These are phyloP conservation scores for Aquanectria penicillioides DNA, from an alignment of 2,329 filamentous ascomycete genomes.

Conservation along the genomic window DNA sequence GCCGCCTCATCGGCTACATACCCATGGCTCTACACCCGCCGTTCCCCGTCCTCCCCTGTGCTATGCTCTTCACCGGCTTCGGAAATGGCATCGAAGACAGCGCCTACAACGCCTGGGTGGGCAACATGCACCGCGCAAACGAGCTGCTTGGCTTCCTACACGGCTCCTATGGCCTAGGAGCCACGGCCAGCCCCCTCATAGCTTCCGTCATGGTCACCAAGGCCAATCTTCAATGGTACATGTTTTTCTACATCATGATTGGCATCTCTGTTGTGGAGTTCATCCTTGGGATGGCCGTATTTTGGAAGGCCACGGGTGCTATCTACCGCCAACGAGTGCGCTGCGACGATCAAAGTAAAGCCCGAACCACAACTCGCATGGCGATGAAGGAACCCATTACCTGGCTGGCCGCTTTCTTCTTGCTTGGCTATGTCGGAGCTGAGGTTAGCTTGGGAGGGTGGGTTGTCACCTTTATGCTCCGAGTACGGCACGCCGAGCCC, in stretches of 20 bases:
- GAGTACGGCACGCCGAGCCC: constrained; percentile 72
- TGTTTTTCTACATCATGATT: constrained; percentile 81
- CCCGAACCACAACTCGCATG: constrained; percentile 56
- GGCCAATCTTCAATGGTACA: constrained; percentile 71
- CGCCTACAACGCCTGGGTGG: constrained; percentile 69
- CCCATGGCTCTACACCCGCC: constrained; percentile 74
- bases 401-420: constrained; percentile 78
- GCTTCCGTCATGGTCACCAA: constrained; percentile 79
- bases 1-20: constrained; percentile 72
- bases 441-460: constrained; percentile 81
- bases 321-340: constrained; percentile 56
- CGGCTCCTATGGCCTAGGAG: constrained; percentile 77
- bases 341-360: constrained; percentile 42
- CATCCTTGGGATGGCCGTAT: constrained; percentile 60
- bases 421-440: constrained; percentile 81
- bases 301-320: constrained; percentile 70
- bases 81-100: constrained; percentile 76
- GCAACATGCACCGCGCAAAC: constrained; percentile 78
- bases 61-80: constrained; percentile 73
- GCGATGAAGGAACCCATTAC: constrained; percentile 65
- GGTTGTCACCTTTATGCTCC: constrained; percentile 90
- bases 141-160: constrained; percentile 79
- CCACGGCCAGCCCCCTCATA: constrained; percentile 74
- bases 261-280: constrained; percentile 67
- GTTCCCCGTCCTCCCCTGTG: constrained; percentile 72